Base-by-base conservation (phyloP, 2,329 filamentous ascomycete genomes). In the Fusarium sp. region DNA sequence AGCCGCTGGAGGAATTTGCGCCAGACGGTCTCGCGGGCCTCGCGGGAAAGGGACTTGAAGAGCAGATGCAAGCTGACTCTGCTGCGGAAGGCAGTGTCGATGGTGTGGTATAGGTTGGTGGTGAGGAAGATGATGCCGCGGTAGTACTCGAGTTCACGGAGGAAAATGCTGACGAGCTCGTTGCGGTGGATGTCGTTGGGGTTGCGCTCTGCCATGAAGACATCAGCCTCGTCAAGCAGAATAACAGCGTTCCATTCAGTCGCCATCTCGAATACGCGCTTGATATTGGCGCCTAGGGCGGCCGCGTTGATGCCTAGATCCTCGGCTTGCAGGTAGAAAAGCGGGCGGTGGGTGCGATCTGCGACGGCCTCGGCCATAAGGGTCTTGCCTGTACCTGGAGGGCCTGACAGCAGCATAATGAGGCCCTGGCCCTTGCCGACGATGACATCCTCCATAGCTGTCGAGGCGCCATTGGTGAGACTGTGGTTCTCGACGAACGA, bases 191-290 rank as follows among this genome's bases (percentile, higher is more conserved):
- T 76, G 60, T 84, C 78, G 35, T 75, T 74, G 35, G 76, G 75
- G 48, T 79, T 74, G 5, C 82, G 76, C 70, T 78, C 74, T 1
- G 79, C 78, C 70, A 85, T 78, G 70, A 83, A 85, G 3, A 85
- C 80, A 58, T 84, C 83, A 7, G 81, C 81, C 70, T 84, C 82
- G 61, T 84, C 82, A 4, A 85, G 76, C 5, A 85, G 73, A 19
- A 85, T 70, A 7, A 85, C 78, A 8, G 80, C 81, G 22, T 79
- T 77, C 82, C 83, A 85, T 13, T 77, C 76, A 1, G 78, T 76
- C 3, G 81, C 82, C 56, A 83, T 77, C 54, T 78, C 74, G 36
- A 86, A 82, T 28, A 78, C 75, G 28, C 75, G 73, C 51, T 79
- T 77, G 52, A 86, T 71, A 38, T 80, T 79, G n/a, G 75, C 69